These are phyloP conservation scores for Saprolegnia parasitica DNA, from an alignment of 352 stramenopile species.

Conservation along the genomic window DNA sequence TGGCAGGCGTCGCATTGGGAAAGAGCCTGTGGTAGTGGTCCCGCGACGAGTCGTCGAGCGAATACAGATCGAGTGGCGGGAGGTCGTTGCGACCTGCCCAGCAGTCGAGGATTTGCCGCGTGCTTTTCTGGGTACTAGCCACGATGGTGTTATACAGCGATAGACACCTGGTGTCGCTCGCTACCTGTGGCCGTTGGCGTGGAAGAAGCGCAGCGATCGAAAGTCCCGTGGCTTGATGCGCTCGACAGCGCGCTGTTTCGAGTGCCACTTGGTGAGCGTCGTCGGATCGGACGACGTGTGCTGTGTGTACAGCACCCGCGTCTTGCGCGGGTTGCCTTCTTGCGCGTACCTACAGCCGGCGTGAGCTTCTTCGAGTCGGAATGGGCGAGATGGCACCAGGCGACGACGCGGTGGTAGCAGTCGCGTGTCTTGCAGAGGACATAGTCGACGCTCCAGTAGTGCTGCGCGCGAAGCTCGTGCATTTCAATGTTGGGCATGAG, in stretches of 20 bases:
- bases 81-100: slow-evolving; percentile 37
- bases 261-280: slow-evolving; percentile 33
- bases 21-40: slow-evolving; percentile 33
- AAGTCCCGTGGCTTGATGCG: slow-evolving; percentile 17
- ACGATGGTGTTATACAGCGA: neutral
- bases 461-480: slow-evolving; percentile 39
- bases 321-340: slow-evolving; percentile 49
- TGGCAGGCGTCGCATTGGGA: neutral
- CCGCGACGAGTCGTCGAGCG: slow-evolving; percentile 38
- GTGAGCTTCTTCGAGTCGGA: neutral
- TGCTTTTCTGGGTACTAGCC: slow-evolving; percentile 43
- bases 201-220: neutral
- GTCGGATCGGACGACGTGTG: slow-evolving; percentile 56
- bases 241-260: neutral
- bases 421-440: slow-evolving; percentile 59
- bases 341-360: slow-evolving; percentile 36
- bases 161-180: no score
- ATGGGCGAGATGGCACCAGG: slow-evolving; percentile 28
- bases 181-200: slow-evolving; percentile 26
- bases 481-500: slow-evolving; percentile 43
- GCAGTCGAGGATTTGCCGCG: slow-evolving; percentile 39
- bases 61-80: slow-evolving; percentile 37
- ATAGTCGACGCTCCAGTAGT: slow-evolving; percentile 49
- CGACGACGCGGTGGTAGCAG: slow-evolving; percentile 39
- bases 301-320: slow-evolving; percentile 48